Conservation (phyloP, 192 early-diverging fungal species). For the Phlyctochytrium planicorne region DNA sequence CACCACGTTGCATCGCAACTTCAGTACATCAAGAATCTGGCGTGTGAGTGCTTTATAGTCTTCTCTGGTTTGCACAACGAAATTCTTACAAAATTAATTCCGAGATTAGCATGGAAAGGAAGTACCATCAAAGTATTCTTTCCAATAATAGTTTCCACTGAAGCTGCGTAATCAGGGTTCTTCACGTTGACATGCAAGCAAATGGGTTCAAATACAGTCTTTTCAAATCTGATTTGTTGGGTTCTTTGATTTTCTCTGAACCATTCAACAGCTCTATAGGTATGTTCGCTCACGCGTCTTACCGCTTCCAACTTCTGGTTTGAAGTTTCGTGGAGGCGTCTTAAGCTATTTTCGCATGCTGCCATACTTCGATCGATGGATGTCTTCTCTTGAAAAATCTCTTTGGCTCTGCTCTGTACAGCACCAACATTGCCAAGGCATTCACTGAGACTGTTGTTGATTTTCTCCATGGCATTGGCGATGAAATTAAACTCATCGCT, state of each 20-base stretch:
- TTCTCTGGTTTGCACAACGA: slow-evolving; percentile 71
- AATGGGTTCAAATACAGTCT: slow-evolving; percentile 71
- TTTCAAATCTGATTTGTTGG: slow-evolving; percentile 49
- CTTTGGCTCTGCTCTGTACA: too few species aligned
- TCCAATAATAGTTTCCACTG: slow-evolving; percentile 62
- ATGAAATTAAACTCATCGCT: slow-evolving; percentile 25
- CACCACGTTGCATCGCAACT: slow-evolving; percentile 46
- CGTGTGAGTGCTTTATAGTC: slow-evolving; percentile 75
- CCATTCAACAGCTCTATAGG: slow-evolving; percentile 67
- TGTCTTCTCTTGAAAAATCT: too few species aligned
- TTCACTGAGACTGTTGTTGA: slow-evolving; percentile 17
- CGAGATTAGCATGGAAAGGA: slow-evolving; percentile 8
- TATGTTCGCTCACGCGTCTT: slow-evolving; percentile 44
- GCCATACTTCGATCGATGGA: too few species aligned
- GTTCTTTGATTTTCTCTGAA: slow-evolving; percentile 57
- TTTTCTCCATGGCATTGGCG: slow-evolving; percentile 31
- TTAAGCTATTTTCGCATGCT: too few species aligned
- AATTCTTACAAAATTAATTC: slow-evolving; percentile 39
- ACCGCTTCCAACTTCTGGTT: slow-evolving; percentile 61
- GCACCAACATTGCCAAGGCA: too few species aligned
- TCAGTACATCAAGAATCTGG: slow-evolving; percentile 60
- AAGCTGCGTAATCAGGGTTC: slow-evolving; percentile 56
- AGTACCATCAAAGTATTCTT: slow-evolving; percentile 47
- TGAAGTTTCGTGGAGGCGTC: slow-evolving; percentile 6
- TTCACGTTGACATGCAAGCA: slow-evolving; percentile 70